phyloP scores from a whole-genome alignment of 306 rosid genomes.

The Cotoneaster glaucophyllus region DNA sequence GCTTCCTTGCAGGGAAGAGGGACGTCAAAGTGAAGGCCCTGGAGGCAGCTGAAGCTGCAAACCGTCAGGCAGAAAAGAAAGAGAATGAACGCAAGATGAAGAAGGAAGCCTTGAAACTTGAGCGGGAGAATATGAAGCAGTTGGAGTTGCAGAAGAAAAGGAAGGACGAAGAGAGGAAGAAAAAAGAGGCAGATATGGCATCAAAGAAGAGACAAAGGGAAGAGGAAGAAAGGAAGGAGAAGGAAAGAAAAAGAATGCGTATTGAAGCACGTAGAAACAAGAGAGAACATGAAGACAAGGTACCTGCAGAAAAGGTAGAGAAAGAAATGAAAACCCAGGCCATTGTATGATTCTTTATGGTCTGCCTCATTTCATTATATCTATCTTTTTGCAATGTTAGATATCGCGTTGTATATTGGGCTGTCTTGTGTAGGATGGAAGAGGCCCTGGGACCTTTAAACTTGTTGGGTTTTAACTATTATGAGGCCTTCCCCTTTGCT shows the following conservation, averaged over 20 bases:
- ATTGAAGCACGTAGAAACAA: slow-evolving; percentile 58
- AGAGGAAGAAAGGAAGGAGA: slow-evolving; percentile 71
- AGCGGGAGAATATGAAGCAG: slow-evolving; percentile 57
- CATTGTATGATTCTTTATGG: slow-evolving; percentile 32
- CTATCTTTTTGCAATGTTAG: slow-evolving; percentile 8
- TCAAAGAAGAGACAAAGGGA: slow-evolving; percentile 85
- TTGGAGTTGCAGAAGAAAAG: slow-evolving; percentile 60
- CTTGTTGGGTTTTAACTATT: neutral
- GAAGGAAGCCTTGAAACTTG: slow-evolving; percentile 66
- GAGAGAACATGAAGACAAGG: slow-evolving; percentile 50
- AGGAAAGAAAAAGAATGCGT: slow-evolving; percentile 67
- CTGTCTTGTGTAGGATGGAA: slow-evolving; percentile 50
- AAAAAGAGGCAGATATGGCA: slow-evolving; percentile 61
- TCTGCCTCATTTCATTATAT: slow-evolving; percentile 1
- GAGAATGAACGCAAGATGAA: slow-evolving; percentile 87
- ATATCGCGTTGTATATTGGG: slow-evolving; percentile 7
- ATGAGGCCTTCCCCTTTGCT: neutral
- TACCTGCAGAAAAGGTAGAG: slow-evolving; percentile 47
- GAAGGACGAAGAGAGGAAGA: slow-evolving; percentile 71
- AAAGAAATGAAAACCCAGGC: slow-evolving; percentile 29
- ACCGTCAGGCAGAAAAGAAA: slow-evolving; percentile 69
- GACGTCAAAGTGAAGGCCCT: slow-evolving; percentile 81
- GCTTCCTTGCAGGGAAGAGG: slow-evolving; percentile 63
- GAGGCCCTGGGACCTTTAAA: slow-evolving; percentile 19
- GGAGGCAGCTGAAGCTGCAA: slow-evolving; percentile 85